These are phyloP conservation scores for Epichloe baconii DNA, from an alignment of 2,329 filamentous ascomycete species.

Conservation along the genomic window DNA sequence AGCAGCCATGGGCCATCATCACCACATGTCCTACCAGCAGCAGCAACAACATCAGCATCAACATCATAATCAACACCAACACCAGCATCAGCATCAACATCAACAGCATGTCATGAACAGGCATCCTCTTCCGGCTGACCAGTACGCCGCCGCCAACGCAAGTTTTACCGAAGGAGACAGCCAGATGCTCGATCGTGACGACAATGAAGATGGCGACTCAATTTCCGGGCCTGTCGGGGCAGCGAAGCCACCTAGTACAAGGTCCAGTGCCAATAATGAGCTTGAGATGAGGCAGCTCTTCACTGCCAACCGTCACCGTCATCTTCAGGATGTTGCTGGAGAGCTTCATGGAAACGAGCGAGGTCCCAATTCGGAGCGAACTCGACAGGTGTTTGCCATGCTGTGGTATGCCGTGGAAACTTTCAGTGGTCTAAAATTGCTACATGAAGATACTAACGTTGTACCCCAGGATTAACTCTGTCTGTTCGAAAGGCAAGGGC, in stretches of 20 bases:
- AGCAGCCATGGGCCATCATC: conserved; percentile 23
- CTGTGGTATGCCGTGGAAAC: conserved; percentile 49
- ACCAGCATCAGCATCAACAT: conserved; percentile 21
- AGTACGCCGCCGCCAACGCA: conserved; percentile 32
- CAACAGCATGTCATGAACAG: conserved; percentile 28
- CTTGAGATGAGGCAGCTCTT: conserved; percentile 68
- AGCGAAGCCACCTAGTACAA: conserved; percentile 44
- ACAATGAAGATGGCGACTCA: conserved; percentile 43
- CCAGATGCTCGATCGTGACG: conserved; percentile 48
- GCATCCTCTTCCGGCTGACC: conserved; percentile 41
- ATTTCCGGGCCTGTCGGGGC: conserved; percentile 30
- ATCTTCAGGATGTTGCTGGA: conserved; percentile 56
- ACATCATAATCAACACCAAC: conserved; percentile 20
- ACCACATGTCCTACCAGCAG: conserved; percentile 29
- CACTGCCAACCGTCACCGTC: conserved; percentile 52
- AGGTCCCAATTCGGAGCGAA: conserved; percentile 69
- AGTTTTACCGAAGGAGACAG: conserved; percentile 46
- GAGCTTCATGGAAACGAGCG: conserved; percentile 70
- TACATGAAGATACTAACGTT: conserved; percentile 1
- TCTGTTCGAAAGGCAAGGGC: conserved; percentile 61
- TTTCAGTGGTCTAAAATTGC: background rate
- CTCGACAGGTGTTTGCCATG: conserved; percentile 80
- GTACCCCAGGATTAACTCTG: conserved; percentile 51
- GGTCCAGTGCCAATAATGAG: conserved; percentile 67
- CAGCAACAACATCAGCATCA: conserved; percentile 20